Percentiles rank a stretch among this genome's conserved stretches.
Evolutionary conservation across 345 rosid genomes (phyloP).

Genomic region (Camelina neglecta): DNA sequence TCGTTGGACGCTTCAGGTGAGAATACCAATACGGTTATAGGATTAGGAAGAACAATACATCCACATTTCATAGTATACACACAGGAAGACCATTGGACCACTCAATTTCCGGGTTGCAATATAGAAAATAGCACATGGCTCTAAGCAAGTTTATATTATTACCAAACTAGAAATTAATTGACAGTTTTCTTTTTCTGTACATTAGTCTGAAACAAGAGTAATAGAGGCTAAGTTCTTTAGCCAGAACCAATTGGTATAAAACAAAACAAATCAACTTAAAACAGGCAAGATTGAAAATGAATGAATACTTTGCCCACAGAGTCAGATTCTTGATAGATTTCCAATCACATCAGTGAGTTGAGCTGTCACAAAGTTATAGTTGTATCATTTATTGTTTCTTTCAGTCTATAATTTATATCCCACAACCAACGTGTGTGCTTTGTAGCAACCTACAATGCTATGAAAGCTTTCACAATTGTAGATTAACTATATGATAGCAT

Average conservation of each 20-base stretch:
- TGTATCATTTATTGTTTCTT: neutral
- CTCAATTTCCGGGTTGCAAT: neutral
- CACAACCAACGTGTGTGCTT: neutral
- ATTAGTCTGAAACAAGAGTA: neutral
- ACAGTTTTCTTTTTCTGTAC: neutral
- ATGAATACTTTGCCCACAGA: neutral
- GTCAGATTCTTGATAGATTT: neutral
- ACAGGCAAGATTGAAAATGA: slow-evolving; percentile 5
- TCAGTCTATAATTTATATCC: neutral
- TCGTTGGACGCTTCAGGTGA: slow-evolving; percentile 7
- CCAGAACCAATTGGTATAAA: neutral
- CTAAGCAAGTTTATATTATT: neutral
- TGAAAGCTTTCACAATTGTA: neutral
- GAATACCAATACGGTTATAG: slow-evolving; percentile 14
- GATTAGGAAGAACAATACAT: neutral
- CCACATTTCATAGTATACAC: neutral
- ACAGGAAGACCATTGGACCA: neutral
- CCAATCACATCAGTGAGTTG: slow-evolving; percentile 17
- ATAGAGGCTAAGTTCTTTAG: too few species aligned
- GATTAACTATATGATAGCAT: neutral
- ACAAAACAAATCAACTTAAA: neutral
- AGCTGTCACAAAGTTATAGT: neutral
- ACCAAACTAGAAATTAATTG: neutral
- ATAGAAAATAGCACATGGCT: neutral
- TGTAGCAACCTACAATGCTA: neutral